Conservation (phyloP, 306 rosid species). For the Begonia peltatifolia region DNA sequence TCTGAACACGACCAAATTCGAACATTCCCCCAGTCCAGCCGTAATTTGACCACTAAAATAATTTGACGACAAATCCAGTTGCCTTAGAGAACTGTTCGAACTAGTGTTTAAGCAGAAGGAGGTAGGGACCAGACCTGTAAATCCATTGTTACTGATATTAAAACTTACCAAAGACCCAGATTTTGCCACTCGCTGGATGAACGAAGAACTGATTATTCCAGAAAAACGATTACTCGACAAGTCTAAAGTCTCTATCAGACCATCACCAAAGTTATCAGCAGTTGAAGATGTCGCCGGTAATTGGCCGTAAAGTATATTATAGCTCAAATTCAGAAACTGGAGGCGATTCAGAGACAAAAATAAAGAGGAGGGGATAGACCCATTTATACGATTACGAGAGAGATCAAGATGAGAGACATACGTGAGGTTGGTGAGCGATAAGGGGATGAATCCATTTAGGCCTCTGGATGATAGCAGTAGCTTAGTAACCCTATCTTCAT, state of each 20-base stretch:
- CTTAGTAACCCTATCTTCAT: conserved; percentile 19
- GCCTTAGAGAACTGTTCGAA: conserved; percentile 14
- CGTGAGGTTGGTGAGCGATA: conserved; percentile 23
- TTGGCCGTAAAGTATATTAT: background rate
- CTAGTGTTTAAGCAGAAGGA: conserved; percentile 28
- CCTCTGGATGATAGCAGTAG: conserved; percentile 28
- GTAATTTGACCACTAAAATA: conserved; percentile 24
- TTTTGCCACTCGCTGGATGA: conserved; percentile 17
- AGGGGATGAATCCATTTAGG: conserved; percentile 27
- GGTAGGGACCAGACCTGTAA: conserved; percentile 39
- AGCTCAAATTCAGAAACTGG: background rate
- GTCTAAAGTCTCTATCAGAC: conserved; percentile 21
- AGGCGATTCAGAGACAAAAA: background rate
- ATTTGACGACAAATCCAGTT: conserved; percentile 52
- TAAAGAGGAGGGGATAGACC: background rate
- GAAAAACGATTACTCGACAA: conserved; percentile 53
- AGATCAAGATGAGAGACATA: conserved; percentile 41
- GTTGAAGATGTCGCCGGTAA: background rate
- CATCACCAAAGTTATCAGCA: background rate
- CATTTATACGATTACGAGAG: conserved; percentile 27
- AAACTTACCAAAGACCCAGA: conserved; percentile 27
- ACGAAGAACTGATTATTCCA: conserved; percentile 34
- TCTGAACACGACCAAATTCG: conserved; percentile 36
- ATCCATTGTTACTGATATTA: conserved; percentile 64
- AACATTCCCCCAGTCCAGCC: conserved; percentile 43